Evolutionary conservation across 1,139 yeast genomes (phyloP), one percentile per base, ranked within the genome.

Genomic region (Lodderomyces jiufengensis): DNA sequence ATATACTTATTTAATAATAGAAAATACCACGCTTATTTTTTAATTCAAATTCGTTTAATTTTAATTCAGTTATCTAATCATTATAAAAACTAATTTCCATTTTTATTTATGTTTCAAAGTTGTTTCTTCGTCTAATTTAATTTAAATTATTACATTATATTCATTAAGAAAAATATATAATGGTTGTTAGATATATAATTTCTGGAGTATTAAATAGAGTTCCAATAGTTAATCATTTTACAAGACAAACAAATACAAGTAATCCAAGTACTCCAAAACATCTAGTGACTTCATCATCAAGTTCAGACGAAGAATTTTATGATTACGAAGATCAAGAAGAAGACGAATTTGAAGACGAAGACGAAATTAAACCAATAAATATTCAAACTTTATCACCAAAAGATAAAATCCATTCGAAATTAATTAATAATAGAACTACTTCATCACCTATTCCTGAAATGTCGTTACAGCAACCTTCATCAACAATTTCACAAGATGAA

Each of bases 181-280:
- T 44, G 47, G 45, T 40, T n/a, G 34, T 44, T 10, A 37, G 41
- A 28, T 41, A 34, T 5, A 25, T 41, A 23, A n/a, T 43, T 16
- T 31, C 34, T 16, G 43, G 43, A 9, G 24, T 40, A 9, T 29
- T 42, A 16, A 33, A 28, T 11, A 39, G 36, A n/a, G 37, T 38
- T 16, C 43, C 43, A 24, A 32, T 28, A 25, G 43, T n/a, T 24
- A 18, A 18, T 18, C 20, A 18, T 5, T 18, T 18, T 18, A 18
- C 20, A n/a, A n/a, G n/a, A n/a, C n/a, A 18, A 34, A 24, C 37
- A 37, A 29, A 18, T 33, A 20, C 40, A 34, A 31, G 14, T 9
- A 13, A 12, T 33, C 30, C 12, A 30, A 26, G 8, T 27, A 29
- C 21, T 15, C 13, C 24, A 20, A 31, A 21, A 15, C 20, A 18